Base-by-base conservation (phyloP, 2,329 filamentous ascomycete species). In the Colletotrichum eleusines region DNA sequence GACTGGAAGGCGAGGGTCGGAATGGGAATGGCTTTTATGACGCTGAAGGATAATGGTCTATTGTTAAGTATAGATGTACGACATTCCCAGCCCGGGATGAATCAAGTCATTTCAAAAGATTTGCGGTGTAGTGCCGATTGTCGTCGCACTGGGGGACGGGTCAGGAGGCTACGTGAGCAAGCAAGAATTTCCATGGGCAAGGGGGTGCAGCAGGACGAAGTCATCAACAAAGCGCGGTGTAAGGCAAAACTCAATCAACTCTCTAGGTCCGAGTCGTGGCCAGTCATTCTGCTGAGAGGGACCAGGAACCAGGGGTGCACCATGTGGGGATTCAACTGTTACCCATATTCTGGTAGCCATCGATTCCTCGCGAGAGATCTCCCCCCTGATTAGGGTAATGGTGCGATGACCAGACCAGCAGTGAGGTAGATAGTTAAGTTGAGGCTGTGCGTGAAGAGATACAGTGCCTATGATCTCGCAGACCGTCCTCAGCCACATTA, bases 41-140 rank as follows among this genome's bases (percentile, higher is more conserved):
- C 57, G 57, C 58, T 62, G 55, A 72, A 72, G 60, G 66, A 70
- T 63, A 20, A 70, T 65, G 54, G 69, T 54, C 65, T 57, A 60
- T 64, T 50, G 69, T 70, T 66, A 64, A 40, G 23, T 55, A 66
- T 72, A 72, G 69, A 72, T 35, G 66, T 46, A 72, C 69, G 46
- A 72, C 54, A 65, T 48, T 70, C 66, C 65, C 69, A 64, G 42
- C 59, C 50, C 53, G 69, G 69, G 66, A 72, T 38, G 60, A 72
- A 58, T 63, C 58, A 63, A 71, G 53, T 68, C 61, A 35, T 68
- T 71, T 46, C 57, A 55, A 53, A 44, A 7, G 23, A n/a, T n/a
- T 31, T n/a, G 40, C 18, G 12, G 18, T 23, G 40, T 8, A 18
- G 18, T 31, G 9, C 38, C 16, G 5, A 33, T 7, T 51, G 26